Evolutionary conservation across 2,329 filamentous ascomycete genomes (phyloP), one percentile per base, ranked within the genome.

Genomic region (Metarhizium rileyi): DNA sequence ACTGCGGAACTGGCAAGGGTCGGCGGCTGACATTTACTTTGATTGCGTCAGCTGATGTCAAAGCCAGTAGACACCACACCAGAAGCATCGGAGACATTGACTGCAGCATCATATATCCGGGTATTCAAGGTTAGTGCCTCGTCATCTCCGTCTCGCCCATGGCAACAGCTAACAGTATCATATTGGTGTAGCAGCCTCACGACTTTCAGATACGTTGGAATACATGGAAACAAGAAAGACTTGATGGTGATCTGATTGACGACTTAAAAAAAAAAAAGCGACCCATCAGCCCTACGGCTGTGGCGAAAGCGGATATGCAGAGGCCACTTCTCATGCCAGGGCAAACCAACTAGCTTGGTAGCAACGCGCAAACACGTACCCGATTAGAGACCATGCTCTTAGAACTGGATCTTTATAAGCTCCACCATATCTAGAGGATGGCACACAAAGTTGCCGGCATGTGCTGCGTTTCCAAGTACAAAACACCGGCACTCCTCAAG

Each of bases 1-100:
- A 16, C 46, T 56, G 23, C 33, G 18, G 18, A 50, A 50, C 33
- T 56, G 55, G 55, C 55, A 55, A 35, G 49, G 51, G 4, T 49
- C 48, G 23, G 50, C 36, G 1, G 53, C 55, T 5, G 47, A 56
- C 26, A 46, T 50, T 16, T 55, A 47, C 18, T 25, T 50, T 30
- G 47, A 8, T 45, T 53, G 6, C 38, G 46, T 2, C 8, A 12
- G 5, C 9, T 52, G 3, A 30, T 47, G 10, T n/a, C 26, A 1
- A 40, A 50, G n/a, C 50, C 51, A 2, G 26, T 23, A 1, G 50
- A 36, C 16, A 46, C 49, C 18, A 28, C 47, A 4, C 41, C 49
- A 4, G 50, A 48, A 8, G 41, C 54, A 5, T 43, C 47, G 10
- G 49, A 53, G 30, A 49, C 46, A 3, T 40, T 56, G 30, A 52